Percentiles rank a stretch among this genome's conserved stretches.
These are phyloP conservation scores for Candida coleopterorum DNA, from an alignment of 805 yeast species.

Conservation along the genomic window DNA sequence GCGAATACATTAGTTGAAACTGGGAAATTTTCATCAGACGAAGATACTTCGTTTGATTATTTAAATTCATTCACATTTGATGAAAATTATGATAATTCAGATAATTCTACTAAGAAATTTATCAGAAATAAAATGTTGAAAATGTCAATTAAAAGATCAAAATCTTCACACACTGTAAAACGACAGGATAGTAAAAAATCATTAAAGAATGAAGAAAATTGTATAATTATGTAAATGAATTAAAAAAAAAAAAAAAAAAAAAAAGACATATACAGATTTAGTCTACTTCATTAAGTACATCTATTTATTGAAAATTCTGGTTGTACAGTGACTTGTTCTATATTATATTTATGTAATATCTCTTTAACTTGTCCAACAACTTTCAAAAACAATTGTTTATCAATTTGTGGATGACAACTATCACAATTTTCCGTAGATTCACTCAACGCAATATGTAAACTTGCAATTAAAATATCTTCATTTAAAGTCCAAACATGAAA, in stretches of 20 bases:
- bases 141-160: background rate
- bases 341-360: conserved; percentile 76
- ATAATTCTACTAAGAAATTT: too few relatives aligned
- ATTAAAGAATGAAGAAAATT: background rate
- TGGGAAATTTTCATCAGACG: conserved; percentile 6
- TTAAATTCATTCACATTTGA: conserved; percentile 15
- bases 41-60: conserved; percentile 15
- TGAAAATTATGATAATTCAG: background rate
- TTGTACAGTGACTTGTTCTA: conserved; percentile 92
- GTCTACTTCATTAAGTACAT: conserved; percentile 20
- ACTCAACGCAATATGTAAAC: conserved; percentile 74
- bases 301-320: conserved; percentile 68
- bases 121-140: background rate
- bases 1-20: conserved; percentile 1
- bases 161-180: background rate
- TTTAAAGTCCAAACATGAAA: conserved; percentile 95
- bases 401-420: conserved; percentile 26
- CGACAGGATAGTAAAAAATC: background rate
- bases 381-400: conserved; percentile 45
- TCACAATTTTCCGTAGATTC: conserved; percentile 10
- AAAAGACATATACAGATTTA: conserved; percentile 1
- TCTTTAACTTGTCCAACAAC: conserved; percentile 73
- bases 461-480: conserved; percentile 81
- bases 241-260: conserved; percentile 1
- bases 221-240: conserved; percentile 7